phyloP scores from a whole-genome alignment of 768 basidiomycete genomes.

The Cystoderma amianthinum region DNA sequence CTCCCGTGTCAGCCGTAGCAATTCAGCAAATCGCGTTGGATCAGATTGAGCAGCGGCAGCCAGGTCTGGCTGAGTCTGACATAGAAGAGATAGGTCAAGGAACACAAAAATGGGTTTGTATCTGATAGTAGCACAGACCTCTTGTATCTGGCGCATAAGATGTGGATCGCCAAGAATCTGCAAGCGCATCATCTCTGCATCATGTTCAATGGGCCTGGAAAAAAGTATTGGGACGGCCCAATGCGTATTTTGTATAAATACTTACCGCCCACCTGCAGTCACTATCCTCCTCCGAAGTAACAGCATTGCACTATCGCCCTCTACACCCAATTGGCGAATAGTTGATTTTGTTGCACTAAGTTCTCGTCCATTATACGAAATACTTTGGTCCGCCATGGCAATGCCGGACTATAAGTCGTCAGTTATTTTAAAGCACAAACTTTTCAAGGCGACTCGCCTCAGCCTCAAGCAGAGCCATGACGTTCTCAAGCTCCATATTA shows the following conservation, averaged over 20 bases:
- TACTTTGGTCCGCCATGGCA: conserved; percentile 62
- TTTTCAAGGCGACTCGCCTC: conserved; percentile 62
- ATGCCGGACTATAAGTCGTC: conserved; percentile 57
- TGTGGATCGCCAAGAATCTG: conserved; percentile 81
- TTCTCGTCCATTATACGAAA: conserved; percentile 62
- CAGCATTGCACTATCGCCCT: conserved; percentile 55
- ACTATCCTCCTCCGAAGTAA: conserved; percentile 57
- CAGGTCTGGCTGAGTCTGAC: conserved; percentile 76
- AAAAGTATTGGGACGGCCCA: background rate
- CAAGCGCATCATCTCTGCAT: conserved; percentile 86
- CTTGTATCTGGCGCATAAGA: conserved; percentile 66
- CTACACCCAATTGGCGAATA: conserved; percentile 57
- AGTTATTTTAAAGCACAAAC: background rate
- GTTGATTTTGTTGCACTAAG: conserved; percentile 62
- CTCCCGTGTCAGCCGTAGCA: conserved; percentile 56
- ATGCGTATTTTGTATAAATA: background rate
- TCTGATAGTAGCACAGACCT: conserved; percentile 33
- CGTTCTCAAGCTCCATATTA: conserved; percentile 86
- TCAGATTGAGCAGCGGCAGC: conserved; percentile 63
- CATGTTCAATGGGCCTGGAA: conserved; percentile 61
- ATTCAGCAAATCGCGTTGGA: conserved; percentile 68
- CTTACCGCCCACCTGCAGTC: conserved; percentile 33
- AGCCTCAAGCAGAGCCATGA: conserved; percentile 90
- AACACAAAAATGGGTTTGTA: background rate
- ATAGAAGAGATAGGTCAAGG: background rate